Evolutionary conservation across 2,329 filamentous ascomycete species (phyloP), one percentile per base, ranked within the genome.

Genomic region (Thelonectria blattea): DNA sequence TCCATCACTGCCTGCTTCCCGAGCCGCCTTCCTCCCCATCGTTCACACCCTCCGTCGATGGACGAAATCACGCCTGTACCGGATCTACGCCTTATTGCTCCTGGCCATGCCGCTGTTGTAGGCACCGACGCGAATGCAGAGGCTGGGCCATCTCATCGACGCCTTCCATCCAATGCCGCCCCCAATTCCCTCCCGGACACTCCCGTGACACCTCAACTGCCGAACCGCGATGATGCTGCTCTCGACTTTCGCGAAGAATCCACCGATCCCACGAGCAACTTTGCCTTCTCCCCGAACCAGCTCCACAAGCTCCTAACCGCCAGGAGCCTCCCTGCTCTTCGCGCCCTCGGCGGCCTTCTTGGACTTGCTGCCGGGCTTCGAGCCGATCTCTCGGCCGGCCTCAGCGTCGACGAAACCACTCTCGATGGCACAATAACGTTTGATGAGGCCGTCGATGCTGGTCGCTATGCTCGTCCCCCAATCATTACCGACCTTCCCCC

Each of bases 251-350:
- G 60, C 51, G 64, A 72, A 18, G 68, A 73, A 24, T 51, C 63
- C 2, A 22, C 18, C 32, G 63, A 70, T 5, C 71, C 69, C 32
- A 53, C 70, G 56, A 84, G 82, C 66, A 78, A 75, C 7, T 86
- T 86, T 61, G 83, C 82, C 12, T 86, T 85, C 60, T 79, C 80
- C 0, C 81, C 83, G 2, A 78, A 78, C 4, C 83, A 86, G 58
- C 73, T 86, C 3, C 81, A 82, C 69, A 83, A 82, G 58, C 78
- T 86, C 32, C 68, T 84, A 30, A 81, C 79, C n/a, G 78, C 81
- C 22, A 81, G 83, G 54, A 82, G 75, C 17, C 72, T 83, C 7
- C 59, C 77, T 9, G 82, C 80, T 11, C 80, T 84, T 37, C 76
- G 79, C 50, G 81, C 79, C 15, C 76, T 86, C 61, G 84, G 84